Percentiles rank a stretch among this genome's conserved stretches.
These are phyloP conservation scores for Botryotinia calthae DNA, from an alignment of 2,329 filamentous ascomycete species.

Conservation along the genomic window DNA sequence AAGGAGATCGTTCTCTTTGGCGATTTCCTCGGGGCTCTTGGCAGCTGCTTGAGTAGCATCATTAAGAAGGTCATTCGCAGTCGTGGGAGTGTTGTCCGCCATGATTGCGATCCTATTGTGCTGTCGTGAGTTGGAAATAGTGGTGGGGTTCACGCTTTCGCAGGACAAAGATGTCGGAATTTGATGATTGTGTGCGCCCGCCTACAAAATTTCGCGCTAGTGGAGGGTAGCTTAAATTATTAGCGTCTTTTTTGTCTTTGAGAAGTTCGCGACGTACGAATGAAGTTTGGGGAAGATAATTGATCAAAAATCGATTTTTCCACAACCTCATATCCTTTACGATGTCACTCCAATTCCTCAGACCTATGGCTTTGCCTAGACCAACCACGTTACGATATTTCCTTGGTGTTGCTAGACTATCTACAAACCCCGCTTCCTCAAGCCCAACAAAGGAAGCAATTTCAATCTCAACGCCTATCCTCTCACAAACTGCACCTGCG, in stretches of 20 bases:
- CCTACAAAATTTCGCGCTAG: constrained; percentile 25
- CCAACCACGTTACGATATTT: constrained; percentile 34
- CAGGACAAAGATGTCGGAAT: constrained; percentile 23
- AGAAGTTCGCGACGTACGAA: constrained; percentile 19
- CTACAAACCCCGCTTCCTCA: constrained; percentile 19
- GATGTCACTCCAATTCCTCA: constrained; percentile 37
- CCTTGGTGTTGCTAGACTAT: constrained; percentile 28
- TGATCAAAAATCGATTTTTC: not conserved
- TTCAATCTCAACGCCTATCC: constrained; percentile 15
- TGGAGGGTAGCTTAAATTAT: constrained; percentile 20
- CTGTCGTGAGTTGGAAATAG: constrained; percentile 23
- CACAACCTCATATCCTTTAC: constrained; percentile 20
- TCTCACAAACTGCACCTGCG: constrained; percentile 11
- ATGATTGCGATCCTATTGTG: constrained; percentile 43
- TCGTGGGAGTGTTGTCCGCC: constrained; percentile 44
- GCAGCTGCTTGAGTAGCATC: constrained; percentile 40
- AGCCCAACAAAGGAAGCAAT: constrained; percentile 9
- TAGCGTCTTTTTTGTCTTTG: constrained; percentile 17
- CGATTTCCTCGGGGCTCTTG: constrained; percentile 48
- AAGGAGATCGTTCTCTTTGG: constrained; percentile 58
- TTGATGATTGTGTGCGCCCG: constrained; percentile 31
- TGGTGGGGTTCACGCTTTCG: constrained; percentile 20
- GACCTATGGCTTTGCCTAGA: constrained; percentile 36
- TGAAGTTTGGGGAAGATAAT: constrained; percentile 8
- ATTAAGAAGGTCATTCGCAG: constrained; percentile 25